Evolutionary conservation across 1,284 basidiomycete species (phyloP).

Genomic region (Agaricales sp.): DNA sequence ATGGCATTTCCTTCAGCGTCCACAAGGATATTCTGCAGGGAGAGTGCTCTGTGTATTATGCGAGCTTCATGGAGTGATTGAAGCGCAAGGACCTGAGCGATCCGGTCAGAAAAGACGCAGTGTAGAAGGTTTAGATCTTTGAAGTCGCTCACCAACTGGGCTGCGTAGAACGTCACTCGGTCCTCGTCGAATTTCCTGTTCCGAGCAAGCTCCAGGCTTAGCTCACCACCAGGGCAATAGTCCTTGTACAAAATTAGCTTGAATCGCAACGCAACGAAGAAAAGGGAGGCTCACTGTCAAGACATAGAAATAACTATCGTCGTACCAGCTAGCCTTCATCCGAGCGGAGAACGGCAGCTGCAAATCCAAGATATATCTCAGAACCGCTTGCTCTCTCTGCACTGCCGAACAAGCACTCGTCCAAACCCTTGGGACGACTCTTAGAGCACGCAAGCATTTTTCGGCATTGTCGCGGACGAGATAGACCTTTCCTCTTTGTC

Average conservation of each 20-base stretch:
- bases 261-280: neutral
- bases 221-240: neutral
- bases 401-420: neutral
- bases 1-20: neutral
- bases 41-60: neutral
- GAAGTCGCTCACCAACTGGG: neutral
- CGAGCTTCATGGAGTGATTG: neutral
- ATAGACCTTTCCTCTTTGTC: neutral
- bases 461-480: neutral
- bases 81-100: neutral
- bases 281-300: neutral
- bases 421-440: neutral
- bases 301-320: conserved; percentile 1
- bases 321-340: neutral
- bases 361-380: neutral
- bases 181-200: neutral
- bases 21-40: neutral
- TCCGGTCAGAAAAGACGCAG: neutral
- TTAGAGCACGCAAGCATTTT: neutral
- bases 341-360: neutral
- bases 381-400: neutral
- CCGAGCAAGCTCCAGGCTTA: neutral
- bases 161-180: neutral
- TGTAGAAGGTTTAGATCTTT: neutral
- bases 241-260: neutral